Conservation (phyloP, 495 filamentous ascomycete genomes). For the Trichoderma erinaceum region DNA sequence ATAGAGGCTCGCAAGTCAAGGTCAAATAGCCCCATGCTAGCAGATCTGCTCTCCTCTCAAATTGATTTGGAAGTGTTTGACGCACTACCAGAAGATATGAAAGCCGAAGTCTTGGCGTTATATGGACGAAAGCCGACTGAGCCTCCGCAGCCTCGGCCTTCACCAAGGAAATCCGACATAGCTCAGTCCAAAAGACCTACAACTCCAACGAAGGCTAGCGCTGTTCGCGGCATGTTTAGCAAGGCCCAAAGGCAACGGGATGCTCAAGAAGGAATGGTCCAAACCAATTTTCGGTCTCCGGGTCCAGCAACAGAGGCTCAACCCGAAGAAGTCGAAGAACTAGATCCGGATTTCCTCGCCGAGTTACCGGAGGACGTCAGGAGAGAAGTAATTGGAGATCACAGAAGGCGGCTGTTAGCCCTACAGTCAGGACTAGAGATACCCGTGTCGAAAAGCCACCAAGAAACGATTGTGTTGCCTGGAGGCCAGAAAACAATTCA, state of each 20-base stretch:
- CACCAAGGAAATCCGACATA: conserved; percentile 49
- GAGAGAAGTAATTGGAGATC: conserved; percentile 67
- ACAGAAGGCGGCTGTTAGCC: conserved; percentile 50
- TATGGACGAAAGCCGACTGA: conserved; percentile 45
- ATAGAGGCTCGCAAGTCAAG: conserved; percentile 21
- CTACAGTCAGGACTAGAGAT: conserved; percentile 28
- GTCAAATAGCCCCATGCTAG: conserved; percentile 36
- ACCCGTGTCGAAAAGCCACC: not conserved
- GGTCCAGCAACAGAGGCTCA: conserved; percentile 16
- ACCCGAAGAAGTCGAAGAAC: conserved; percentile 33
- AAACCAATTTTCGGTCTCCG: conserved; percentile 57
- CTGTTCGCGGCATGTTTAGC: conserved; percentile 41
- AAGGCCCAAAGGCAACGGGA: conserved; percentile 39
- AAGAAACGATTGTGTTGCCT: conserved; percentile 4
- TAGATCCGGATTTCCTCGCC: conserved; percentile 68
- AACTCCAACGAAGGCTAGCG: conserved; percentile 52
- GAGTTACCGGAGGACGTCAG: conserved; percentile 78
- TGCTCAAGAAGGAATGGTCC: conserved; percentile 48
- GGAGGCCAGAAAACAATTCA: conserved; percentile 30
- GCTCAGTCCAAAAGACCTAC: conserved; percentile 45
- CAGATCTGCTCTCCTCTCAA: conserved; percentile 35
- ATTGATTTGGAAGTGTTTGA: conserved; percentile 68
- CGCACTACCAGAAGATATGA: conserved; percentile 75
- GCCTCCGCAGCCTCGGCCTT: conserved; percentile 44
- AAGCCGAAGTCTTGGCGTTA: conserved; percentile 67